Evolutionary conservation across 2,329 filamentous ascomycete species (phyloP), one percentile per base, ranked within the genome.

Genomic region (Ploettnerulaceae sp.): DNA sequence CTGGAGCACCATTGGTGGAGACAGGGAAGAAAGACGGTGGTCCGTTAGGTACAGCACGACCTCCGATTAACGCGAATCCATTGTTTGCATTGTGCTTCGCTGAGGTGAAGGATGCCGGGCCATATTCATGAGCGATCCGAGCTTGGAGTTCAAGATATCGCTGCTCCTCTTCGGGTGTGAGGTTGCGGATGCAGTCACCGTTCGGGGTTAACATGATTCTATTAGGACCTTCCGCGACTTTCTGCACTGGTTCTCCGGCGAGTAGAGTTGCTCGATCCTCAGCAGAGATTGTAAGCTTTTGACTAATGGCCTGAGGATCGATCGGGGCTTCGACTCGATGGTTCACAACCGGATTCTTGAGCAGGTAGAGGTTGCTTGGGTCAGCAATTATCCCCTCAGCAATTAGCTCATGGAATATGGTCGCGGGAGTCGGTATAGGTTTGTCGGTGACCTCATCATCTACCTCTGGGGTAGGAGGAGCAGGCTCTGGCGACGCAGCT

Each of bases 181-280:
- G 67, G 48, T 85, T 83, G 54, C 83, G 81, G n/a, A 91, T 72
- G 61, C 84, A 86, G 52, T 87, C 82, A 8, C 86, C 86, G 51
- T 84, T 81, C 0, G 86, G 84, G 0, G 86, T 89, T 42, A 90
- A 78, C 55, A 90, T 74, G 53, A 86, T 80, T 20, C 83, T 75
- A 62, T 76, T 51, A 64, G 49, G 74, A 45, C 79, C 81, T 51
- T 84, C 81, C 2, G 80, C 70, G 29, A 81, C 66, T 62, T 83
- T 84, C 49, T 74, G 76, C 7, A 84, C 77, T 8, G 78, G 69
- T 50, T 73, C 71, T 37, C 79, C 80, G 2, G 72, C 69, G n/a
- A 73, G 68, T 5, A 84, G 69, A 2, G 69, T 64, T 11, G 71
- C 67, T 22, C 80, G 72, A 51, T 84, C 80, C 35, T 79, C 71